Evolutionary conservation across 2,329 filamentous ascomycete genomes (phyloP).

Genomic region (Teratosphaeria pseudoeucalypti): DNA sequence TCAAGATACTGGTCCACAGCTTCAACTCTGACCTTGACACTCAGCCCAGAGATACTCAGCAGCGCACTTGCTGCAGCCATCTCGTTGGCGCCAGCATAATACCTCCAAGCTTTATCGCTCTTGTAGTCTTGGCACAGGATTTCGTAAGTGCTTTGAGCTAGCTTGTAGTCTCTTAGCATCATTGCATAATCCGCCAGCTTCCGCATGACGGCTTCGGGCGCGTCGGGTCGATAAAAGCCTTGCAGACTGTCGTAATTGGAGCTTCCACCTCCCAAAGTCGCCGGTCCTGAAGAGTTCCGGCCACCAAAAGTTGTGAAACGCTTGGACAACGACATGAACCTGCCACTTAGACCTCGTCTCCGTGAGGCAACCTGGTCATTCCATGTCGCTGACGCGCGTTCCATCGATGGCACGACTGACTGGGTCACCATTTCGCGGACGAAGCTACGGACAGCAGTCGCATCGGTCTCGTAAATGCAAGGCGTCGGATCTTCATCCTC

Average conservation of each 20-base stretch:
- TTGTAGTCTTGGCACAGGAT: constrained; percentile 78
- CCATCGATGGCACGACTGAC: constrained; percentile 92
- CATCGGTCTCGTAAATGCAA: constrained; percentile 87
- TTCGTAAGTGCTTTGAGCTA: constrained; percentile 86
- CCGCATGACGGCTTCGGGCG: constrained; percentile 81
- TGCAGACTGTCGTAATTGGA: constrained; percentile 68
- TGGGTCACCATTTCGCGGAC: constrained; percentile 92
- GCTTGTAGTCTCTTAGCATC: constrained; percentile 92
- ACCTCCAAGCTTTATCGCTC: constrained; percentile 93
- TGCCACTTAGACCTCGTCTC: constrained; percentile 75
- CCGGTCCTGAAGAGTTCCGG: constrained; percentile 46
- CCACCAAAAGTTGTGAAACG: constrained; percentile 75
- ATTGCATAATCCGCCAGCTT: constrained; percentile 92
- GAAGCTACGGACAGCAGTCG: constrained; percentile 76
- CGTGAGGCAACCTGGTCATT: constrained; percentile 94
- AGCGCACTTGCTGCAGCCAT: constrained; percentile 84
- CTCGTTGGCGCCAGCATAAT: constrained; percentile 88
- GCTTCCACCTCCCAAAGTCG: constrained; percentile 37
- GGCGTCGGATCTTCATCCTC: constrained; percentile 61
- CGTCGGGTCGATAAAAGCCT: constrained; percentile 75
- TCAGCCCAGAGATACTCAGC: constrained; percentile 58
- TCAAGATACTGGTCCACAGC: constrained; percentile 80
- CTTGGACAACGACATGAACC: constrained; percentile 90
- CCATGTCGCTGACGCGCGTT: constrained; percentile 81
- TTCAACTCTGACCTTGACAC: constrained; percentile 66